Evolutionary conservation across 1,139 yeast species (phyloP).

Genomic region (Arxiozyma slooffiae): DNA sequence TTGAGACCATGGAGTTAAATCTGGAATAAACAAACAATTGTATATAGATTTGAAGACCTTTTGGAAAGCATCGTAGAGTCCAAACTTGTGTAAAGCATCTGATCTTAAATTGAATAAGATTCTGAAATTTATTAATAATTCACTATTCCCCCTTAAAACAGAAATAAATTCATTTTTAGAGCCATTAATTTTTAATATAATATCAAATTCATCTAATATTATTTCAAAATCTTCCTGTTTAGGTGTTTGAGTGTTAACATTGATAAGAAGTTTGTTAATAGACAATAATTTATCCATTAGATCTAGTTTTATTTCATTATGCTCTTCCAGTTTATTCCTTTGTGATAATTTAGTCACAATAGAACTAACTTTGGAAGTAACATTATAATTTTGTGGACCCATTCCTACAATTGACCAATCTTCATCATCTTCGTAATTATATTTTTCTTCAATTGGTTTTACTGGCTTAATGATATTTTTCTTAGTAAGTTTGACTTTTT

Average conservation of each 20-base stretch:
- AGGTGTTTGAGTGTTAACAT: constrained; percentile 8
- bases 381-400: constrained; percentile 28
- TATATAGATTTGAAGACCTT: constrained; percentile 1
- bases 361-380: constrained; percentile 15
- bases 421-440: constrained; percentile 28
- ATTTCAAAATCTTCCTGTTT: constrained; percentile 19
- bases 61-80: constrained; percentile 3
- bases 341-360: constrained; percentile 23
- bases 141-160: constrained; percentile 22
- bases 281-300: constrained; percentile 20
- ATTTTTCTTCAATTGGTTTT: constrained; percentile 12
- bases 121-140: constrained; percentile 22
- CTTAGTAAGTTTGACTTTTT: constrained; percentile 1
- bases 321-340: constrained; percentile 23
- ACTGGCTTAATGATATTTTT: constrained; percentile 5
- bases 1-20: constrained; percentile 2
- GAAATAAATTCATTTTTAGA: constrained; percentile 23
- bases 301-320: constrained; percentile 22
- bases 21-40: constrained; percentile 1
- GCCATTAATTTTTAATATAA: constrained; percentile 20
- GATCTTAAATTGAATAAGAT: constrained; percentile 20
- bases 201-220: constrained; percentile 24
- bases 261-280: constrained; percentile 19
- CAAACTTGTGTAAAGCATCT: constrained; percentile 15
- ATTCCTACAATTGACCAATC: constrained; percentile 28